These are phyloP conservation scores for Fusarium globosum DNA, from an alignment of 2,329 filamentous ascomycete species.

Conservation along the genomic window DNA sequence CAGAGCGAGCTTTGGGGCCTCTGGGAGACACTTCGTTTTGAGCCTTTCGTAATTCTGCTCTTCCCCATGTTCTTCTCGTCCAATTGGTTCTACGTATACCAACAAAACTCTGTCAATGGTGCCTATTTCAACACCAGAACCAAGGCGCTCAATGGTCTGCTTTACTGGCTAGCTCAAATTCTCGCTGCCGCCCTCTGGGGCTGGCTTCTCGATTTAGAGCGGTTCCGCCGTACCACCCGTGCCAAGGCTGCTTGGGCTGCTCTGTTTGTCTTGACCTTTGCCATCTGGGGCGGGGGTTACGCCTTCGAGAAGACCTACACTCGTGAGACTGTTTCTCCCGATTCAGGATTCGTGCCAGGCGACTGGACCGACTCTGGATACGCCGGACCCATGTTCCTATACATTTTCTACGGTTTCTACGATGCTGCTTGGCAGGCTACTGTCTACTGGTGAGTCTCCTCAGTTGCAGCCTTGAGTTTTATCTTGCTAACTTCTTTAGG, in stretches of 20 bases:
- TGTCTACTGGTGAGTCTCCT: constrained; percentile 84
- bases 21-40: constrained; percentile 74
- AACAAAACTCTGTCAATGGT: constrained; percentile 78
- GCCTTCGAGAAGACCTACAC: constrained; percentile 68
- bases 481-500: constrained; percentile 55
- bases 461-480: constrained; percentile 47
- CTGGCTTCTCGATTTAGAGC: constrained; percentile 71
- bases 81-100: constrained; percentile 88
- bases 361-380: constrained; percentile 77
- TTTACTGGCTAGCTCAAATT: constrained; percentile 82
- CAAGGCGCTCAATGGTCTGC: constrained; percentile 75
- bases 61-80: constrained; percentile 87
- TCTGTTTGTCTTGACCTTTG: constrained; percentile 78
- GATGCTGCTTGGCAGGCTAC: constrained; percentile 92
- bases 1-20: constrained; percentile 81
- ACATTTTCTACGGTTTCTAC: constrained; percentile 90
- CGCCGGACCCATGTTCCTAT: constrained; percentile 85
- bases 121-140: constrained; percentile 80
- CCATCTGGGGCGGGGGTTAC: constrained; percentile 85
- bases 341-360: constrained; percentile 7
- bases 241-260: constrained; percentile 72
- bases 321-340: constrained; percentile 28
- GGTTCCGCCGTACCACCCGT: constrained; percentile 71
- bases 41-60: constrained; percentile 76
- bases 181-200: constrained; percentile 80